A percentile compares a stretch with the other conserved stretches of the same genome.
phyloP scores from a whole-genome alignment of 345 rosid species.

The Trapa bicornis region DNA sequence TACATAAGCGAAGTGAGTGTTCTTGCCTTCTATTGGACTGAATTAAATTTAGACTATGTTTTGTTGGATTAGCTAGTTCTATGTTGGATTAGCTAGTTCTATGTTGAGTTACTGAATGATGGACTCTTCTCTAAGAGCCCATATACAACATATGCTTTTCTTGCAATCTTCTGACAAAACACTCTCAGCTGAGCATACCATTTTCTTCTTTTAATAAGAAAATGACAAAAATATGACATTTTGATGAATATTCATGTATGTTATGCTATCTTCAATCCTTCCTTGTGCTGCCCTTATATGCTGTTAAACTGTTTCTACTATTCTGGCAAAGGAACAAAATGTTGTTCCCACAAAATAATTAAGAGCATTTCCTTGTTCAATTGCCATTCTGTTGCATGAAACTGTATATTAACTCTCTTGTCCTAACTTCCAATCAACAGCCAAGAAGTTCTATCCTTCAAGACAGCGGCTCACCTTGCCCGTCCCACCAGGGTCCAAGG shows the following conservation, averaged over 20 bases:
- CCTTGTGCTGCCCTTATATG: background rate
- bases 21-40: background rate
- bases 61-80: background rate
- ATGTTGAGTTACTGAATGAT: background rate
- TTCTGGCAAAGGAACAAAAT: background rate
- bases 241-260: background rate
- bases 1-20: slow-evolving; percentile 62
- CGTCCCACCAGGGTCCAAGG: slow-evolving; percentile 58
- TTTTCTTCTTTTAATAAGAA: background rate
- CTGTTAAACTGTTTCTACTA: background rate
- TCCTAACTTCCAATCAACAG: slow-evolving; percentile 28
- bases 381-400: background rate
- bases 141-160: background rate
- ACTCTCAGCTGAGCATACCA: background rate
- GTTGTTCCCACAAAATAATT: background rate
- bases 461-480: slow-evolving; percentile 95
- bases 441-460: slow-evolving; percentile 80
- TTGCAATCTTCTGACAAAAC: background rate
- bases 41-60: background rate
- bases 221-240: background rate
- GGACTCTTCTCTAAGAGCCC: background rate
- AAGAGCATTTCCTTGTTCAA: background rate
- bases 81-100: background rate
- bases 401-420: background rate
- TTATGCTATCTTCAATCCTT: no score